Percentiles rank a stretch among this genome's conserved stretches.
Conservation (phyloP, 1,284 basidiomycete species). For the Pisolithus thermaeus region DNA sequence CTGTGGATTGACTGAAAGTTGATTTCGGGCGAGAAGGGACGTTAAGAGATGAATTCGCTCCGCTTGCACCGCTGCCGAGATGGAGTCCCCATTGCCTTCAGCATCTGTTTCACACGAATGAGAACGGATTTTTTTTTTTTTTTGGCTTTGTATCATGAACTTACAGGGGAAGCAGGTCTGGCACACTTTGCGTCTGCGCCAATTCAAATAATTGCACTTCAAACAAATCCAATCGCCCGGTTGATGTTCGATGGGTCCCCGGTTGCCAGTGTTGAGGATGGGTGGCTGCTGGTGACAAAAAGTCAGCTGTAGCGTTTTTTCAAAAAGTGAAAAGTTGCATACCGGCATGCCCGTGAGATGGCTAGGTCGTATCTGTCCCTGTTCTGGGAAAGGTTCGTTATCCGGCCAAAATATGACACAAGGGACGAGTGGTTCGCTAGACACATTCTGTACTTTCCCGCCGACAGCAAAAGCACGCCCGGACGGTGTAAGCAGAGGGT, state of each 20-base stretch:
- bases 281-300: slow-evolving; percentile 55
- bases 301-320: not conserved
- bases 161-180: slow-evolving; percentile 81
- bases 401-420: slow-evolving; percentile 85
- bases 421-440: slow-evolving; percentile 58
- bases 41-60: slow-evolving; percentile 73
- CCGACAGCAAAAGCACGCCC: slow-evolving; percentile 67
- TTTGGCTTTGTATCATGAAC: slow-evolving; percentile 22
- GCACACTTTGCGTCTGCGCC: slow-evolving; percentile 82
- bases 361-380: slow-evolving; percentile 67
- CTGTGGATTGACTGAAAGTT: slow-evolving; percentile 20
- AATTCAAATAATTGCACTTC: slow-evolving; percentile 81
- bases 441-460: slow-evolving; percentile 72
- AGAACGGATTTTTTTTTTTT: not conserved
- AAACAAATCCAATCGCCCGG: slow-evolving; percentile 88
- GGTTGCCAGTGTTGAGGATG: slow-evolving; percentile 84
- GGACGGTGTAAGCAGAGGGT: slow-evolving; percentile 72
- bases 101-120: slow-evolving; percentile 53
- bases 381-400: slow-evolving; percentile 73
- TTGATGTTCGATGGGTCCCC: slow-evolving; percentile 79
- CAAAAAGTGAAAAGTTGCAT: slow-evolving; percentile 22
- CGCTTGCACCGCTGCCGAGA: slow-evolving; percentile 74
- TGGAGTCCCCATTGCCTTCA: slow-evolving; percentile 79
- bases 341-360: slow-evolving; percentile 48
- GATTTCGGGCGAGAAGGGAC: slow-evolving; percentile 56